Conservation (phyloP, 441 rosid genomes). For the Adansonia gregorii region DNA sequence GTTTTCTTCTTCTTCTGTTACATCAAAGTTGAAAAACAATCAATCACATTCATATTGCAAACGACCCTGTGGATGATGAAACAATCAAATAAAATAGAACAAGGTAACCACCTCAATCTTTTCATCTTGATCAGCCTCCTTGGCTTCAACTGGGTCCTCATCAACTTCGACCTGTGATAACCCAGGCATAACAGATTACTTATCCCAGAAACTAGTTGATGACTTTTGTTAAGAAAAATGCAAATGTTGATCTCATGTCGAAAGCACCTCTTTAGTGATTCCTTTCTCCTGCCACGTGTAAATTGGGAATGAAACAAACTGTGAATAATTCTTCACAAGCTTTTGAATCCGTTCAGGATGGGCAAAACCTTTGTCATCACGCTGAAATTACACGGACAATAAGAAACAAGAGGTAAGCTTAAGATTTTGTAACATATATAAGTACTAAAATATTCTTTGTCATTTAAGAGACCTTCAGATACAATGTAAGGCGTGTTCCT, state of each 20-base stretch:
- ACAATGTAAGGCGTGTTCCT: constrained; percentile 82
- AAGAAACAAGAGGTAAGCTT: constrained; percentile 24
- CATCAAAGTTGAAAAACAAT: constrained; percentile 21
- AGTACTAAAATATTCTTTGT: constrained; percentile 16
- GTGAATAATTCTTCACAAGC: constrained; percentile 97
- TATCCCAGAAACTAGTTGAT: background rate
- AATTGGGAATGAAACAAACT: constrained; percentile 93
- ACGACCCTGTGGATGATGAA: background rate
- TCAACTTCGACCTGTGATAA: constrained; percentile 85
- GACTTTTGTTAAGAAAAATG: background rate
- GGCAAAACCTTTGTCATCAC: constrained; percentile 83
- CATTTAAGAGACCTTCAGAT: constrained; percentile 67
- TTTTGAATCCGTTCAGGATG: constrained; percentile 87
- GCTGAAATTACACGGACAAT: constrained; percentile 44
- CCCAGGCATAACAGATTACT: constrained; percentile 6
- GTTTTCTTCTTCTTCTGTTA: constrained; percentile 87
- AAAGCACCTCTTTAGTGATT: constrained; percentile 80
- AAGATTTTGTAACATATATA: constrained; percentile 2
- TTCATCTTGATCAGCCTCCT: constrained; percentile 58
- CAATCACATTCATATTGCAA: background rate
- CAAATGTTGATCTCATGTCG: constrained; percentile 15
- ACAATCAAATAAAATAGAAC: background rate
- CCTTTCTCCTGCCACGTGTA: constrained; percentile 98
- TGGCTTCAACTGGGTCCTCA: constrained; percentile 82
- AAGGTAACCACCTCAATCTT: constrained; percentile 55